Evolutionary conservation across 768 basidiomycete genomes (phyloP).

Genomic region (Termitomyces bulborhizus): DNA sequence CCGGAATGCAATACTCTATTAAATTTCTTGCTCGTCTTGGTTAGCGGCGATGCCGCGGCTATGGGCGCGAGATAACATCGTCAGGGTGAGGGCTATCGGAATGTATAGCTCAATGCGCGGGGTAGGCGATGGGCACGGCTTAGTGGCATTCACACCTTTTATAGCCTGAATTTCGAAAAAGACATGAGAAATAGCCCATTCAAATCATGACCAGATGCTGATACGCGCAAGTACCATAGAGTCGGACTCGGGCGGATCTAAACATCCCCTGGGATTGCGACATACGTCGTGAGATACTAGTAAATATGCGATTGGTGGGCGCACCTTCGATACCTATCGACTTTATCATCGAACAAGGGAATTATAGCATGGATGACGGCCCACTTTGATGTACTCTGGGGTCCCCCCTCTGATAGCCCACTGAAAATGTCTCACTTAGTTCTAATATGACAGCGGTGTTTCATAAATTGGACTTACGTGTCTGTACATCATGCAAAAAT

Average conservation of each 20-base stretch:
- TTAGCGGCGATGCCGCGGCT: too few relatives aligned
- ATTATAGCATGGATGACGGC: not conserved
- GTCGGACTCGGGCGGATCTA: slow-evolving; percentile 11
- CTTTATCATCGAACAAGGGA: not conserved
- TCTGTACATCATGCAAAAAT: not conserved
- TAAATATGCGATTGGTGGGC: not conserved
- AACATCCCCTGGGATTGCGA: not conserved
- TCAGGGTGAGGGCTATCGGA: not conserved
- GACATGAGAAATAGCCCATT: slow-evolving; percentile 6
- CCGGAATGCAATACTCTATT: not conserved
- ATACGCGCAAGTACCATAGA: not conserved
- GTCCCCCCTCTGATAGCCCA: not conserved
- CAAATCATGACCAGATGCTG: not conserved
- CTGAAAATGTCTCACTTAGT: not conserved
- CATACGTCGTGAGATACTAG: not conserved
- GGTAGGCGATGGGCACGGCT: not conserved
- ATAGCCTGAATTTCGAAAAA: not conserved
- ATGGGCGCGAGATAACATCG: too few relatives aligned
- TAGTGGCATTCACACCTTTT: not conserved
- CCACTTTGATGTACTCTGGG: not conserved
- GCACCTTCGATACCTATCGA: not conserved
- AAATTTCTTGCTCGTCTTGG: not conserved
- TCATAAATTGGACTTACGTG: slow-evolving; percentile 1
- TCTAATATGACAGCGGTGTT: not conserved
- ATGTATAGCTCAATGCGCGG: not conserved